phyloP scores from a whole-genome alignment of 192 early-diverging fungal species.

The Mycoemilia scoparia region DNA sequence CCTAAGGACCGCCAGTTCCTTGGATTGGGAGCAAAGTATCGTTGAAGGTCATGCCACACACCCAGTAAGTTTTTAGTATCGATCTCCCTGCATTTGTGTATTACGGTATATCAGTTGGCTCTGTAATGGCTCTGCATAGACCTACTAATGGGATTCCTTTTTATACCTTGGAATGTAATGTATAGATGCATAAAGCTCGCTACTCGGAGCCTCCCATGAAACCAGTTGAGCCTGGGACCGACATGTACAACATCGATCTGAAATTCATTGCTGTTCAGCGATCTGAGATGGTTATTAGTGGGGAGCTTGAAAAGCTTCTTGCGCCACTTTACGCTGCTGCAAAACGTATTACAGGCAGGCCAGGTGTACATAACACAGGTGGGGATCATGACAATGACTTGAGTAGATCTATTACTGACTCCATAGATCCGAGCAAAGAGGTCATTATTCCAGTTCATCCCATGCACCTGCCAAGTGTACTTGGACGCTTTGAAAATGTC shows the following conservation, averaged over 20 bases:
- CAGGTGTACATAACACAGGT: too few relatives aligned
- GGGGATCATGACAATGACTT: conserved; percentile 1
- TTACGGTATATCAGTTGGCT: not conserved
- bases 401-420: conserved; percentile 9
- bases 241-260: conserved; percentile 22
- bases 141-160: too few relatives aligned
- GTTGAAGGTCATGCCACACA: conserved; percentile 51
- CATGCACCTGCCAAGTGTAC: conserved; percentile 41
- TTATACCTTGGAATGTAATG: too few relatives aligned
- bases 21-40: conserved; percentile 48
- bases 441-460: conserved; percentile 39
- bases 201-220: conserved; percentile 33
- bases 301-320: conserved; percentile 22
- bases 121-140: not conserved
- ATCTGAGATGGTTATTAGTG: conserved; percentile 18
- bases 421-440: conserved; percentile 7
- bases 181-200: conserved; percentile 48
- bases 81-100: too few relatives aligned
- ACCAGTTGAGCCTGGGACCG: conserved; percentile 16
- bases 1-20: conserved; percentile 17
- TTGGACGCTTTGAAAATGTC: conserved; percentile 23
- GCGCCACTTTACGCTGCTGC: conserved; percentile 14
- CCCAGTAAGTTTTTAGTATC: too few relatives aligned
- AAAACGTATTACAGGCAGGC: not conserved
- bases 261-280: conserved; percentile 34